These are phyloP conservation scores for Naematelia aurantialba DNA, from an alignment of 768 basidiomycete species.

Conservation along the genomic window DNA sequence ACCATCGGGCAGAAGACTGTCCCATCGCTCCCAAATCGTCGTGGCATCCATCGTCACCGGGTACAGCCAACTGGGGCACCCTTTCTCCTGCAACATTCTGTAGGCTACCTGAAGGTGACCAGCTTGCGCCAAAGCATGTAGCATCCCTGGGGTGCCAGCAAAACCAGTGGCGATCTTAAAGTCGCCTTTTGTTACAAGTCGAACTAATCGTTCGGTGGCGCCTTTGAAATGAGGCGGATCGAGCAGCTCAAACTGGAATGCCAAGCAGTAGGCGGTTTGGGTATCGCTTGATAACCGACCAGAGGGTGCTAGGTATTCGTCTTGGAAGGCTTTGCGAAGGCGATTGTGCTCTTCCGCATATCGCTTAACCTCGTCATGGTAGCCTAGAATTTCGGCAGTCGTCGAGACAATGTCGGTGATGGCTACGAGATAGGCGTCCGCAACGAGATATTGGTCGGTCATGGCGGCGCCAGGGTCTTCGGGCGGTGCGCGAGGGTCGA, in stretches of 20 bases:
- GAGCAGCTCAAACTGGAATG: slow-evolving; percentile 23
- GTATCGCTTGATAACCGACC: slow-evolving; percentile 30
- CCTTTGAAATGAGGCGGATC: slow-evolving; percentile 1
- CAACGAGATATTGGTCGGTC: slow-evolving; percentile 33
- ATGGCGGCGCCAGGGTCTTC: slow-evolving; percentile 25
- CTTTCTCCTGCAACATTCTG: slow-evolving; percentile 40
- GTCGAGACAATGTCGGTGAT: slow-evolving; percentile 10
- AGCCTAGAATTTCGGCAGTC: slow-evolving; percentile 13
- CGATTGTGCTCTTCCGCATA: slow-evolving; percentile 1
- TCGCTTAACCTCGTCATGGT: not conserved
- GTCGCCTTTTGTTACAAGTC: slow-evolving; percentile 9
- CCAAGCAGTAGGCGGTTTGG: slow-evolving; percentile 21
- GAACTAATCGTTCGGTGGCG: slow-evolving; percentile 15
- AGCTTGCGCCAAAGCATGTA: slow-evolving; percentile 20
- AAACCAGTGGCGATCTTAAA: slow-evolving; percentile 40
- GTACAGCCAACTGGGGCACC: slow-evolving; percentile 37
- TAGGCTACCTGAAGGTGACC: slow-evolving; percentile 27
- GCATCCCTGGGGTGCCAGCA: slow-evolving; percentile 36
- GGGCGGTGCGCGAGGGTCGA: slow-evolving; percentile 10
- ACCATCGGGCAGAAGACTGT: slow-evolving; percentile 38
- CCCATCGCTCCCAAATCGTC: slow-evolving; percentile 46
- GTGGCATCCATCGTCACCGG: slow-evolving; percentile 31
- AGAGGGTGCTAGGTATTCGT: slow-evolving; percentile 23
- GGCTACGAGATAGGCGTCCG: slow-evolving; percentile 30
- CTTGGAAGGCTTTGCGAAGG: slow-evolving; percentile 15